Conservation (phyloP, 2,329 filamentous ascomycete species). For the Trichoderma sp. region DNA sequence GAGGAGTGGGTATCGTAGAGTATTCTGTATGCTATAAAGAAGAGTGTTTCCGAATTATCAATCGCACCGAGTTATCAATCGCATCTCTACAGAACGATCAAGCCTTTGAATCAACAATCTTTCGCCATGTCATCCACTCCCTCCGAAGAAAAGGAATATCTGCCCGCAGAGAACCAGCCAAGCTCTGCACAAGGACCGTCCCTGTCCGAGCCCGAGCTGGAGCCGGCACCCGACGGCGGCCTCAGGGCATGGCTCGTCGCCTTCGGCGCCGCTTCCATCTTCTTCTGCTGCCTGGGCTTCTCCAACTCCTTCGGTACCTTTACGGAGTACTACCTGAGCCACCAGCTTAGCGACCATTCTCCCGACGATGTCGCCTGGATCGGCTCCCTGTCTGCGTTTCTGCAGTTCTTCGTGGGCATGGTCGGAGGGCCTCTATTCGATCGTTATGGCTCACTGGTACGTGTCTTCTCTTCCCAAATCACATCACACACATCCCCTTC, state of each 20-base stretch:
- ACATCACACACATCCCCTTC: too few relatives aligned
- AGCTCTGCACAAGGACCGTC: neutral
- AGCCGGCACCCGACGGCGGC: slow-evolving; percentile 39
- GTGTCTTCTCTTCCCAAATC: neutral
- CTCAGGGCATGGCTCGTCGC: slow-evolving; percentile 48
- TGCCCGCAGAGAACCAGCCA: neutral
- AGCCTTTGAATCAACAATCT: accelerated
- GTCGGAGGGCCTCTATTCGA: slow-evolving; percentile 47
- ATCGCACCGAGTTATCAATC: neutral
- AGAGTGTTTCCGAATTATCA: neutral
- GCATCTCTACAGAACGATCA: neutral
- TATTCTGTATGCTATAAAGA: neutral
- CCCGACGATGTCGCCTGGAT: slow-evolving; percentile 48
- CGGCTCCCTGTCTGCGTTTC: slow-evolving; percentile 43
- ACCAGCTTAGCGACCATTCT: slow-evolving; percentile 40
- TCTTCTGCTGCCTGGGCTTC: slow-evolving; percentile 47
- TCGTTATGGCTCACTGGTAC: slow-evolving; percentile 45
- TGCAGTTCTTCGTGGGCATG: slow-evolving; percentile 42
- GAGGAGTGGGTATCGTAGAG: too few relatives aligned
- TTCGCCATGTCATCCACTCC: neutral
- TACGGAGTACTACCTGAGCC: slow-evolving; percentile 47
- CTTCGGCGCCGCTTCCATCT: slow-evolving; percentile 39
- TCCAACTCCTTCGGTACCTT: slow-evolving; percentile 51
- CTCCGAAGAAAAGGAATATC: neutral
- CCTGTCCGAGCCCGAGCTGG: neutral